Evolutionary conservation across 1,284 basidiomycete species (phyloP).

Genomic region (Ceratobasidium sp.): DNA sequence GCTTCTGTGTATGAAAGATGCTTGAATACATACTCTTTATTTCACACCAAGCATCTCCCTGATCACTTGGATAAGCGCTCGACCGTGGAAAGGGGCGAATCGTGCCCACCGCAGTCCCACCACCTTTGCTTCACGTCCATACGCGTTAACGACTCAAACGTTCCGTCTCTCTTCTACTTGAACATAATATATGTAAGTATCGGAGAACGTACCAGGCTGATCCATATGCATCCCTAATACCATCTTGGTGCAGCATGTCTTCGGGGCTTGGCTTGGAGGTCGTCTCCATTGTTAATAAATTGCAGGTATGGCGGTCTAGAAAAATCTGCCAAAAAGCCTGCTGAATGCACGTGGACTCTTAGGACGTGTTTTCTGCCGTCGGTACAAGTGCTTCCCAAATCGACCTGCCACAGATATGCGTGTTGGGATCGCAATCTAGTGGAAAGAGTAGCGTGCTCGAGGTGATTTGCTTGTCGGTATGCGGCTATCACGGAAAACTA

Average conservation of each 20-base stretch:
- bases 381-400: constrained; percentile 75
- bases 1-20: constrained; percentile 16
- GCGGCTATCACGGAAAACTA: constrained; percentile 20
- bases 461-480: constrained; percentile 51
- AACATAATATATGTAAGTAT: constrained; percentile 8
- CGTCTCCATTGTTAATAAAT: constrained; percentile 78
- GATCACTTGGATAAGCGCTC: constrained; percentile 23
- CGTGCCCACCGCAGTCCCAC: constrained; percentile 30
- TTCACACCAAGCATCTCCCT: not conserved
- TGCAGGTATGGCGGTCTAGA: constrained; percentile 54
- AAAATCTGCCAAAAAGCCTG: not conserved
- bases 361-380: constrained; percentile 81
- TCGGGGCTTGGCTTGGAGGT: constrained; percentile 76
- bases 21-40: not conserved
- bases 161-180: not conserved
- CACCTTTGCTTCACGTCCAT: constrained; percentile 9
- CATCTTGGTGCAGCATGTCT: constrained; percentile 15
- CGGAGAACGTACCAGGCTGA: not conserved
- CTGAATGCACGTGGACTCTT: not conserved
- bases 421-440: constrained; percentile 74
- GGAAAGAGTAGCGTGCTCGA: constrained; percentile 88
- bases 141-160: constrained; percentile 26
- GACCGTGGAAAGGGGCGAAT: constrained; percentile 28
- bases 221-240: too few relatives aligned
- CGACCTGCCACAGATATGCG: constrained; percentile 87